Evolutionary conservation across 2,329 filamentous ascomycete genomes (phyloP), one percentile per base, ranked within the genome.

Genomic region (Ceratocystis variospora): DNA sequence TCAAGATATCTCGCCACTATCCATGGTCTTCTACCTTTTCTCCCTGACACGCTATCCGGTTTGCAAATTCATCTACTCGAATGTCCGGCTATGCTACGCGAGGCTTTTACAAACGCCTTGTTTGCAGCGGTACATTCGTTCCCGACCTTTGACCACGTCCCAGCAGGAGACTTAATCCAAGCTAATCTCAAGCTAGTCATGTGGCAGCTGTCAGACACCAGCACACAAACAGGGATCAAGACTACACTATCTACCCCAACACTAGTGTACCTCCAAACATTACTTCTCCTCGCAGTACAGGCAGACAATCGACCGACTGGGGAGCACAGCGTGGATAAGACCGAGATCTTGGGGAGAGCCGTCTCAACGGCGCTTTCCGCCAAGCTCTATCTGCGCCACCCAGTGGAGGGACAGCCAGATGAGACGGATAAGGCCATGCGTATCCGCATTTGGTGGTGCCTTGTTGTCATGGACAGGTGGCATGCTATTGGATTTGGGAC

Each of bases 381-480:
- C 76, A 84, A 83, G 70, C 77, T 89, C 67, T 85, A 85, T 78
- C 59, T 78, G 79, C 25, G 45, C 12, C 37, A 73, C 77, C 8
- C 82, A 86, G 64, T 71, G 77, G 1, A 84, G 89, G 71, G 81
- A 81, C 22, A 83, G 86, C 57, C 83, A 85, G 62, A 82, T 83
- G 19, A 76, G 89, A 3, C 80, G 81, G 1, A 77, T 85, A 63
- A 81, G 86, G 55, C 7, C 5, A 22, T 22, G 53, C 25, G 12
- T 31, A 25, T 33, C 12, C 61, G 61, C 22, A 81, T 86, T 19
- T 90, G 87, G 87, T 89, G 86, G 84, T 83, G 84, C 15, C 76
- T 90, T 44, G 81, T 89, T 59, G 80, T 87, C 69, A 80, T 90
- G 69, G 87, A 90, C 71, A 81, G 87, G 17, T 90, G 86, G 86